Evolutionary conservation across 768 basidiomycete species (phyloP).

Genomic region (Tulasnella sp.): DNA sequence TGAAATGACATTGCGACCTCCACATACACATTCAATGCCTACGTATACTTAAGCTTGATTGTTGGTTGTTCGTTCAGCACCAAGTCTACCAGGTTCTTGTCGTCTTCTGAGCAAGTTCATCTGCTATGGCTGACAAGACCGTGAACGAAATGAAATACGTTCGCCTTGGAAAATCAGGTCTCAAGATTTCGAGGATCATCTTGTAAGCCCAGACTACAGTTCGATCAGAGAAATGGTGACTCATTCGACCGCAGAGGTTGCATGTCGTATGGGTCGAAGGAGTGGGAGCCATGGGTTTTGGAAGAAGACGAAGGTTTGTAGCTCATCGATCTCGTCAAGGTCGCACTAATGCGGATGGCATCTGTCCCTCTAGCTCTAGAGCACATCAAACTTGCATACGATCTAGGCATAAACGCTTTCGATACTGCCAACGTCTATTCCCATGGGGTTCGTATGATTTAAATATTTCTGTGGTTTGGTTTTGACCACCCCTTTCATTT

Average conservation of each 20-base stretch:
- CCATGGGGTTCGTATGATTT: constrained; percentile 44
- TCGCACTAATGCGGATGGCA: neutral
- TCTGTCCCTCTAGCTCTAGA: neutral
- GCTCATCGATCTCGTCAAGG: neutral
- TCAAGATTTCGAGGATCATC: neutral
- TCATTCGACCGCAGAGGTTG: constrained; percentile 47
- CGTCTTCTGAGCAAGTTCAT: neutral
- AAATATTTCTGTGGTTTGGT: neutral
- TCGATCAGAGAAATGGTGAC: too few species aligned
- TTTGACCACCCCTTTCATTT: neutral
- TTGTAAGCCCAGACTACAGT: neutral
- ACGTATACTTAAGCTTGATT: too few species aligned
- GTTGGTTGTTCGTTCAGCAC: too few species aligned
- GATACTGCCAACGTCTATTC: constrained; percentile 50
- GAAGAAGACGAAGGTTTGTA: constrained; percentile 51
- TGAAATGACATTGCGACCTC: too few species aligned
- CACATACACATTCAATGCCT: too few species aligned
- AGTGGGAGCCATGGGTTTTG: constrained; percentile 56
- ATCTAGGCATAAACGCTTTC: constrained; percentile 33
- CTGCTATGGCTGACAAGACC: neutral
- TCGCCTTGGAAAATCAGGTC: constrained; percentile 12
- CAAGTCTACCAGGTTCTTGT: neutral
- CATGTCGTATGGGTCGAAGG: constrained; percentile 55
- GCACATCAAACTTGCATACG: constrained; percentile 28
- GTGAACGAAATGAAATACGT: neutral